Conservation (phyloP, 1,139 yeast genomes). For the Lodderomyces margitis region DNA sequence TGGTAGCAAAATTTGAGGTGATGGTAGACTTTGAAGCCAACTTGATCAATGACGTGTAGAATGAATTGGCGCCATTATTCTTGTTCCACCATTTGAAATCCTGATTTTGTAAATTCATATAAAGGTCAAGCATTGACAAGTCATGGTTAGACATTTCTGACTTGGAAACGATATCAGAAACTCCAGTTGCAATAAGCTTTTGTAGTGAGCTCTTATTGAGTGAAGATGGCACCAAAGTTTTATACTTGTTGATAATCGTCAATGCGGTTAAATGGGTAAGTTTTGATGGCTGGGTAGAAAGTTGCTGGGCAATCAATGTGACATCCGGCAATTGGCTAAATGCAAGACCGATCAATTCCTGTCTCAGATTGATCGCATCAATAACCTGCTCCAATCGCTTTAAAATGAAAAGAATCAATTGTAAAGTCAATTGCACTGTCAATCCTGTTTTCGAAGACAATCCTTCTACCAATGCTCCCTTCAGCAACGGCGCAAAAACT, state of each 20-base stretch:
- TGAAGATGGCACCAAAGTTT: conserved; percentile 20
- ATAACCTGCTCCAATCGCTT: conserved; percentile 48
- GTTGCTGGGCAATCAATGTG: conserved; percentile 20
- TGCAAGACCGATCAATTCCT: conserved; percentile 30
- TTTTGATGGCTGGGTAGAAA: conserved; percentile 15
- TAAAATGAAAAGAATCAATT: conserved; percentile 55
- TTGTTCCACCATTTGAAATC: conserved; percentile 67
- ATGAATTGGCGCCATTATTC: conserved; percentile 38
- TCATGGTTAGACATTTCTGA: conserved; percentile 50
- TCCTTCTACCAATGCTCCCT: conserved; percentile 56
- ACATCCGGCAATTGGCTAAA: conserved; percentile 31
- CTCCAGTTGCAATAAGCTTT: conserved; percentile 19
- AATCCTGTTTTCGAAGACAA: conserved; percentile 53
- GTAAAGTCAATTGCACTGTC: conserved; percentile 65
- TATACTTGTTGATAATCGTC: conserved; percentile 24
- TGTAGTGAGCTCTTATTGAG: conserved; percentile 11
- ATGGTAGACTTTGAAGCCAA: conserved; percentile 32
- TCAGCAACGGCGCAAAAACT: conserved; percentile 66
- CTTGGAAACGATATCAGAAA: conserved; percentile 24
- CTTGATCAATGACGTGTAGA: conserved; percentile 59
- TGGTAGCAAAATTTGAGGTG: conserved; percentile 20
- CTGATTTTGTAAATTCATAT: conserved; percentile 39
- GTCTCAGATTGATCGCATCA: conserved; percentile 21
- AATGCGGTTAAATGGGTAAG: conserved; percentile 27
- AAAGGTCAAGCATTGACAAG: conserved; percentile 50